Conservation (phyloP, 345 rosid genomes). For the Ricinus communis region DNA sequence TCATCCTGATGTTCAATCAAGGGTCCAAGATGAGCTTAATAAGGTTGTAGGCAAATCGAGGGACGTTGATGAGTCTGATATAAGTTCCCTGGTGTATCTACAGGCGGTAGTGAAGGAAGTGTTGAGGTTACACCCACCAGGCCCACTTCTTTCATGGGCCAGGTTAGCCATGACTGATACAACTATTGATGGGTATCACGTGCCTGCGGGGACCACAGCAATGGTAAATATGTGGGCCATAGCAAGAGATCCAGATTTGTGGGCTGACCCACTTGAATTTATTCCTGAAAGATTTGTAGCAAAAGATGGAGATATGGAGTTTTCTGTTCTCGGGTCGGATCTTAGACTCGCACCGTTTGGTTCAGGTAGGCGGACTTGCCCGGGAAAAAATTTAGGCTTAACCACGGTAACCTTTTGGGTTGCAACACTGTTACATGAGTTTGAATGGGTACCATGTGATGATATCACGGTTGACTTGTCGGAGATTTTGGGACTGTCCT, state of each 20-base stretch:
- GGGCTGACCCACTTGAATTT: constrained; percentile 69
- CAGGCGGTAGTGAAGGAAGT: constrained; percentile 78
- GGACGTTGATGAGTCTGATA: constrained; percentile 54
- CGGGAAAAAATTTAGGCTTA: constrained; percentile 69
- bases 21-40: constrained; percentile 72
- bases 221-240: constrained; percentile 99
- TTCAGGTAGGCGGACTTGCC: constrained; percentile 79
- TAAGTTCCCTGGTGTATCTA: constrained; percentile 48
- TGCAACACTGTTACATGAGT: constrained; percentile 67
- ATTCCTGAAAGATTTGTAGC: constrained; percentile 63
- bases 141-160: constrained; percentile 93
- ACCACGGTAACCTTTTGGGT: constrained; percentile 69
- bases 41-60: constrained; percentile 56
- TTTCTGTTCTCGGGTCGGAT: constrained; percentile 80
- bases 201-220: constrained; percentile 87
- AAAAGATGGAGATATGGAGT: constrained; percentile 43
- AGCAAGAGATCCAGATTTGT: constrained; percentile 63
- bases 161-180: constrained; percentile 75
- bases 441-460: constrained; percentile 50
- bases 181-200: constrained; percentile 64
- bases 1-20: constrained; percentile 60
- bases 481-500: constrained; percentile 65
- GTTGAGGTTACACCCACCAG: constrained; percentile 88
- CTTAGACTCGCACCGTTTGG: constrained; percentile 86
- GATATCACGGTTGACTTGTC: constrained; percentile 52